These are phyloP conservation scores for Pyrus hybrid DNA, from an alignment of 331 rosid species.

Conservation along the genomic window DNA sequence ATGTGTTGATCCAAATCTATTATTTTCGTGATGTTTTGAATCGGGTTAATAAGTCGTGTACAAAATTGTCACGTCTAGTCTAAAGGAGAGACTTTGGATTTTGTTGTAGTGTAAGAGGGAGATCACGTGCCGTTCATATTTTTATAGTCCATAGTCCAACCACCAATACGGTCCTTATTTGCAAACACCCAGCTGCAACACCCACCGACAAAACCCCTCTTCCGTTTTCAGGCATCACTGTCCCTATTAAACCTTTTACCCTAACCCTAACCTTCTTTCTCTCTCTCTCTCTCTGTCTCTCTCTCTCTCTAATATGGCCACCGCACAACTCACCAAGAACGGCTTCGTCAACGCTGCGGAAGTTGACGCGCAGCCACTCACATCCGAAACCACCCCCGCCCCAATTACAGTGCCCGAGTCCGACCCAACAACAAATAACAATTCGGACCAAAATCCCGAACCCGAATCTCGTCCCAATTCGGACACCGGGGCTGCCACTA, in stretches of 20 bases:
- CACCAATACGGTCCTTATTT: background rate
- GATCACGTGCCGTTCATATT: background rate
- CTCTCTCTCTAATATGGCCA: slow-evolving; percentile 25
- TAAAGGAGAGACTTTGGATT: too few relatives aligned
- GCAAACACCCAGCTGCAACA: background rate
- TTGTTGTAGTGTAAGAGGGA: background rate
- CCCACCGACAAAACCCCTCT: background rate
- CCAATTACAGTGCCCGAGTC: background rate
- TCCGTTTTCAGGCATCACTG: background rate
- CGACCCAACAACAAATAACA: background rate
- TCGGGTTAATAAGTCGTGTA: too few relatives aligned
- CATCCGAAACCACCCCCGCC: slow-evolving; percentile 12
- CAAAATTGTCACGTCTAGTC: too few relatives aligned
- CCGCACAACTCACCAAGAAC: slow-evolving; percentile 28
- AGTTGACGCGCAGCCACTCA: background rate
- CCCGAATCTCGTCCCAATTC: slow-evolving; percentile 2
- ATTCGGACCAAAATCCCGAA: slow-evolving; percentile 2
- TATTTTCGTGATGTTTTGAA: too few relatives aligned
- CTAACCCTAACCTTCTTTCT: background rate
- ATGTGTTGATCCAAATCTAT: too few relatives aligned
- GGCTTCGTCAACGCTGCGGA: slow-evolving; percentile 26
- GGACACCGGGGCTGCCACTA: slow-evolving; percentile 5
- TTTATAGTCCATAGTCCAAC: background rate
- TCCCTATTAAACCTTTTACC: background rate
- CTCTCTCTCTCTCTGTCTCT: background rate